Base-by-base conservation (phyloP, 169 alveolate genomes). In the Theileria sp. region DNA sequence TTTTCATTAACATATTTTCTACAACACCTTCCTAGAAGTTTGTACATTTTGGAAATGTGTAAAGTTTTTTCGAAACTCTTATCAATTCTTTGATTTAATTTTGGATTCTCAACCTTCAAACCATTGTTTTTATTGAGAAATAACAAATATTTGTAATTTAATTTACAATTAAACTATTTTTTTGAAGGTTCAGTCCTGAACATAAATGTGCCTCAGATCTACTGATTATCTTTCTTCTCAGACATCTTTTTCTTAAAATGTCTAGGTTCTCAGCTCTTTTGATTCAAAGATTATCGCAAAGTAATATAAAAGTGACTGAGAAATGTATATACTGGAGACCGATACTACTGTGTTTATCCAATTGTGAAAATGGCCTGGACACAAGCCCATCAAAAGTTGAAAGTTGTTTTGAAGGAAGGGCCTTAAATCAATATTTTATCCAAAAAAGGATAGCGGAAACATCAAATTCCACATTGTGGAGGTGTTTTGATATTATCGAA, bases 401-500 rank as follows among this genome's bases (percentile, higher is more conserved):
- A 12, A n/a, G 15, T 49, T n/a, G 34, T 26, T 25, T 76, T 8
- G 67, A 64, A 25, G 88, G 88, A n/a, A 25, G 83, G 12, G 88
- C 90, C 12, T 49, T 84, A 21, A 84, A 84, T 19, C 90, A 84
- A 56, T 84, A 84, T 44, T 84, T 84, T 50, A 49, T 78, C 67
- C 86, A 84, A 51, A 21, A 36, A 49, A 67, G 36, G 56, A 32
- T 84, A 69, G 68, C 90, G 9, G 60, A 36, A 49, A 71, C 86
- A 6, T 75, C 51, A 64, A 54, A 49, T 0, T 65, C 87, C 13
- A 64, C 71, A 8, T n/a, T 84, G 23, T 84, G 86, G 86, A 44
- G 72, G 44, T 76, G 80, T 44, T 77, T 54, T 32, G 86, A 84
- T 50, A 62, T 84, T 6, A 36, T 78, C 50, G 19, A 51, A 8